Evolutionary conservation across 164 flowering plant genomes (phyloP).

Genomic region (Stephania cephalantha): DNA sequence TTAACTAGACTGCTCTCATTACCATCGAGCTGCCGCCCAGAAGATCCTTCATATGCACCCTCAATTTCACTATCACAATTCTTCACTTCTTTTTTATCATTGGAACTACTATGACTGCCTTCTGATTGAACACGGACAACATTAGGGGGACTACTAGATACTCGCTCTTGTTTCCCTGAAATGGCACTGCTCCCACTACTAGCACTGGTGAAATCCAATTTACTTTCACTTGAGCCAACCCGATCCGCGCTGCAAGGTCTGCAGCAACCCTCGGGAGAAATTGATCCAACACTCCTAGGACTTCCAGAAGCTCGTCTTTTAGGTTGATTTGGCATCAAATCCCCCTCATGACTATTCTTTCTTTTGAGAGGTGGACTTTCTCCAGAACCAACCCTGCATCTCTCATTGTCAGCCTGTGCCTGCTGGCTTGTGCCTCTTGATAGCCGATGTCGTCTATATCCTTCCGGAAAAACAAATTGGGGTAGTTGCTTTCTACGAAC

Average conservation of each 20-base stretch:
- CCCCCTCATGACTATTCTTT: slow-evolving; percentile 22
- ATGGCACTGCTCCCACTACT: neutral
- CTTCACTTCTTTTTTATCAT: neutral
- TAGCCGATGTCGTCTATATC: slow-evolving; percentile 53
- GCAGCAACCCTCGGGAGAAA: slow-evolving; percentile 26
- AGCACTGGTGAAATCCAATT: neutral
- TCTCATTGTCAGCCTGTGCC: slow-evolving; percentile 30
- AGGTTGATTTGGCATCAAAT: slow-evolving; percentile 13
- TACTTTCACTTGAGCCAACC: slow-evolving; percentile 3
- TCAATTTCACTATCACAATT: neutral
- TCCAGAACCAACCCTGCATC: slow-evolving; percentile 23
- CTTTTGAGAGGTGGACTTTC: slow-evolving; percentile 19
- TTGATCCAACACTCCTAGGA: slow-evolving; percentile 23
- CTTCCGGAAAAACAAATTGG: slow-evolving; percentile 74
- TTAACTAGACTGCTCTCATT: neutral
- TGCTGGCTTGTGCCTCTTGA: slow-evolving; percentile 37
- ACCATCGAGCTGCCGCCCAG: neutral
- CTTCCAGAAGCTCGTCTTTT: slow-evolving; percentile 22
- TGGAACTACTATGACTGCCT: slow-evolving; percentile 1
- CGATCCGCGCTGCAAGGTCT: slow-evolving; percentile 3
- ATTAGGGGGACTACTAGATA: neutral
- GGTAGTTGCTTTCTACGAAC: slow-evolving; percentile 85
- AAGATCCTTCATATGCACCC: slow-evolving; percentile 4
- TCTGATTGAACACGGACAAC: neutral
- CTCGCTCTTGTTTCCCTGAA: slow-evolving; percentile 1